phyloP scores from a whole-genome alignment of 306 rosid species.

The Trifolium dubium region DNA sequence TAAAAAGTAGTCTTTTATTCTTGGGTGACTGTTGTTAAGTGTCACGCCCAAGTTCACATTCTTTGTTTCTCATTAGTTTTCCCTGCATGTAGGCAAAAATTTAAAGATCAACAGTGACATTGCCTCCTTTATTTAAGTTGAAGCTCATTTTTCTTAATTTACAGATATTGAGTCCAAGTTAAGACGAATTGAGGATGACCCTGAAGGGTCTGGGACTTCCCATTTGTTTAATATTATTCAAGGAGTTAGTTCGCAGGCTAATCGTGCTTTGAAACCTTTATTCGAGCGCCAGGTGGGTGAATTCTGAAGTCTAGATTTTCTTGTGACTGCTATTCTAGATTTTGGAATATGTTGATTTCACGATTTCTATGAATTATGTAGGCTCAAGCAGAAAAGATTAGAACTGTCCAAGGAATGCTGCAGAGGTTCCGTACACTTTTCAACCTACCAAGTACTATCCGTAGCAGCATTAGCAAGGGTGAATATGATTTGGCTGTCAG shows the following conservation, averaged over 20 bases:
- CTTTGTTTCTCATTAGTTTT: slow-evolving; percentile 23
- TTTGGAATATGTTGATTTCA: slow-evolving; percentile 33
- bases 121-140: slow-evolving; percentile 39
- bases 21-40: slow-evolving; percentile 6
- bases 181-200: slow-evolving; percentile 92
- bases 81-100: slow-evolving; percentile 26
- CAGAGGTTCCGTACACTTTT: slow-evolving; percentile 96
- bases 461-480: slow-evolving; percentile 95
- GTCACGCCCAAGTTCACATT: slow-evolving; percentile 26
- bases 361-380: slow-evolving; percentile 47
- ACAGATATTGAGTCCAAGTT: slow-evolving; percentile 96
- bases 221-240: slow-evolving; percentile 84
- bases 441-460: slow-evolving; percentile 95
- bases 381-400: slow-evolving; percentile 99
- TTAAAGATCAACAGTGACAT: slow-evolving; percentile 5
- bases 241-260: slow-evolving; percentile 87
- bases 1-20: slow-evolving; percentile 29
- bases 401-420: slow-evolving; percentile 98
- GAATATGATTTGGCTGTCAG: slow-evolving; percentile 97
- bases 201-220: slow-evolving; percentile 96
- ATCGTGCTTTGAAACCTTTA: slow-evolving; percentile 90
- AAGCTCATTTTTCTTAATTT: slow-evolving; percentile 34
- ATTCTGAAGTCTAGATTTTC: slow-evolving; percentile 40
- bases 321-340: slow-evolving; percentile 43
- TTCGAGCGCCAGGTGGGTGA: slow-evolving; percentile 93